Percentiles rank a stretch among this genome's conserved stretches.
Evolutionary conservation across 108 stramenopile genomes (phyloP).

Genomic region (Cyclotella sp.): DNA sequence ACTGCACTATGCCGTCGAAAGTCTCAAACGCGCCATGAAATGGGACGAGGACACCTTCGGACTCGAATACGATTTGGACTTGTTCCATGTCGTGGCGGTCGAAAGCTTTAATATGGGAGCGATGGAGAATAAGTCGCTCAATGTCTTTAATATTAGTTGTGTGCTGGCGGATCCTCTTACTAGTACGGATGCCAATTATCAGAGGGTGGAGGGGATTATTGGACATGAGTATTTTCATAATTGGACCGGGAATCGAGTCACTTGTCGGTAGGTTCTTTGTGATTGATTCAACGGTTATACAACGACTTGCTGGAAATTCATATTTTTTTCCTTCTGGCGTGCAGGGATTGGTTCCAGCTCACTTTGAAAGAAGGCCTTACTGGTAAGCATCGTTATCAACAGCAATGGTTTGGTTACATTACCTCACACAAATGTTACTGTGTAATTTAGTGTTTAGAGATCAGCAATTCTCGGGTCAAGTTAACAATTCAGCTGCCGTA

Average conservation of each 20-base stretch:
- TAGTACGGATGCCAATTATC: slow-evolving; percentile 92
- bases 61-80: slow-evolving; percentile 94
- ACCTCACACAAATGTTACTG: no score
- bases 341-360: slow-evolving; percentile 97
- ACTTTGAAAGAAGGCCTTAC: slow-evolving; percentile 98
- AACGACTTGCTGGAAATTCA: no score
- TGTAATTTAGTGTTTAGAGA: neutral
- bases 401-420: neutral
- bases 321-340: neutral
- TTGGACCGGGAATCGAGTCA: slow-evolving; percentile 97
- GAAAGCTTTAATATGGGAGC: slow-evolving; percentile 82
- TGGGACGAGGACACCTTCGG: slow-evolving; percentile 90
- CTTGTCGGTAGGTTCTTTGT: slow-evolving; percentile 66
- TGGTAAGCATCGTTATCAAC: slow-evolving; percentile 88
- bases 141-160: slow-evolving; percentile 94
- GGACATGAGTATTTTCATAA: slow-evolving; percentile 99
- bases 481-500: slow-evolving; percentile 92
- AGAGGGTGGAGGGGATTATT: slow-evolving; percentile 80
- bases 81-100: slow-evolving; percentile 92
- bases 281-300: neutral
- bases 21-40: slow-evolving; percentile 66
- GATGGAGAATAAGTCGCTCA: slow-evolving; percentile 86
- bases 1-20: slow-evolving; percentile 89
- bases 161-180: slow-evolving; percentile 90
- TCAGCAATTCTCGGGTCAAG: slow-evolving; percentile 87